Conservation (phyloP, 2,329 filamentous ascomycete species). For the Lachnellula cervina region DNA sequence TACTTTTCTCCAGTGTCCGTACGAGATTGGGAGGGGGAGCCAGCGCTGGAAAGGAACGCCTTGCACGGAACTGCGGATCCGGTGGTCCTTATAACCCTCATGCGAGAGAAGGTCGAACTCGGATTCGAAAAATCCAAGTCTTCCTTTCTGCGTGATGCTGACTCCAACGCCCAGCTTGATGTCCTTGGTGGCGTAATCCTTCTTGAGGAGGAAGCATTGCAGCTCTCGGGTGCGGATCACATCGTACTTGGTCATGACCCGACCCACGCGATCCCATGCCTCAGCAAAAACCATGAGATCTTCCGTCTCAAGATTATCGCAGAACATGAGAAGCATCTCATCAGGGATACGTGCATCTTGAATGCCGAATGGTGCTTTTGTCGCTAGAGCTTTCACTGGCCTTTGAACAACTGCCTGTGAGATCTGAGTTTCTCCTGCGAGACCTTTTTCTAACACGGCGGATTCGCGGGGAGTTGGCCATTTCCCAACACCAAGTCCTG, state of each 20-base stretch:
- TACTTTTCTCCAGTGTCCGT: slow-evolving; percentile 40
- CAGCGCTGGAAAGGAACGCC: slow-evolving; percentile 38
- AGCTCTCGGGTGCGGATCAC: slow-evolving; percentile 36
- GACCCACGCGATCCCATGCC: slow-evolving; percentile 16
- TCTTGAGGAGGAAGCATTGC: slow-evolving; percentile 44
- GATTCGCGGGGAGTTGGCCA: neutral
- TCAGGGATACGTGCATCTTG: slow-evolving; percentile 34
- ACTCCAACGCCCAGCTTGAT: slow-evolving; percentile 42
- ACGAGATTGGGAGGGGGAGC: slow-evolving; percentile 44
- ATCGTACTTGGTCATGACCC: slow-evolving; percentile 15
- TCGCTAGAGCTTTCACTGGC: neutral
- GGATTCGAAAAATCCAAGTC: slow-evolving; percentile 34
- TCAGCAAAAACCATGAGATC: slow-evolving; percentile 18
- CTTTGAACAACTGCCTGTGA: neutral
- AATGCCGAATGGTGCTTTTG: neutral
- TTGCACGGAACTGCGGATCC: slow-evolving; percentile 39
- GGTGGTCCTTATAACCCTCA: slow-evolving; percentile 35
- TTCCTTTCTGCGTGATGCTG: slow-evolving; percentile 11
- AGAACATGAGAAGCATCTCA: slow-evolving; percentile 37
- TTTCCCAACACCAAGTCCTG: neutral
- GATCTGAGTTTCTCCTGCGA: neutral
- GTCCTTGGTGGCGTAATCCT: slow-evolving; percentile 31
- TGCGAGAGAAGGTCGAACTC: slow-evolving; percentile 47
- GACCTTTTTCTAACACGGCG: neutral
- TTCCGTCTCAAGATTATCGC: slow-evolving; percentile 30